A percentile compares a stretch with the other conserved stretches of the same genome.
phyloP scores from a whole-genome alignment of 1,284 basidiomycete species.

The Waitea zeae region DNA sequence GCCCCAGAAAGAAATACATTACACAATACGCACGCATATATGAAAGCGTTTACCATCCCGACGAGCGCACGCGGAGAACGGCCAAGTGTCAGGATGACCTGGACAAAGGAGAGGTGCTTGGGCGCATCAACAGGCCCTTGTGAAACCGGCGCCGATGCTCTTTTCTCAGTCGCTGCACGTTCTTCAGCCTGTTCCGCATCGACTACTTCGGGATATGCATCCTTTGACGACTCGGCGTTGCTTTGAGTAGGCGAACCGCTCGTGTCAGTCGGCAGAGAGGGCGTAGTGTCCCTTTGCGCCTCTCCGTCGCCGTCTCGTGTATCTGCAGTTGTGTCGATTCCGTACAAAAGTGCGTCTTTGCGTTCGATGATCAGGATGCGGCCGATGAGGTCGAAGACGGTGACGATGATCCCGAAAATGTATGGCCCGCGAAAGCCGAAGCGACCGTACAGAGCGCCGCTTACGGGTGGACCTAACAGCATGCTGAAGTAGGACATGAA shows the following conservation, averaged over 20 bases:
- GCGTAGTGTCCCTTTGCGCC: no score
- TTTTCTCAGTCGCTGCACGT: no score
- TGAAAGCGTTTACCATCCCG: constrained; percentile 31
- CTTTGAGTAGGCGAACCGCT: no score
- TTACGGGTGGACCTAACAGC: constrained; percentile 51
- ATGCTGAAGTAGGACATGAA: constrained; percentile 13
- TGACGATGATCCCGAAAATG: constrained; percentile 47
- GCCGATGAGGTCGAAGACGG: constrained; percentile 42
- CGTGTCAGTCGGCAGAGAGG: no score
- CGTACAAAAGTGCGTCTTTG: constrained; percentile 30
- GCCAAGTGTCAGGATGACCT: constrained; percentile 22
- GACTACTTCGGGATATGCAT: neutral
- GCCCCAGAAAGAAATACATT: neutral
- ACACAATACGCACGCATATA: constrained; percentile 23
- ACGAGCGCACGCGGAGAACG: constrained; percentile 38
- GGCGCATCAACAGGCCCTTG: neutral
- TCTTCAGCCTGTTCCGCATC: neutral
- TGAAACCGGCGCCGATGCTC: no score
- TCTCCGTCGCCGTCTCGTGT: neutral
- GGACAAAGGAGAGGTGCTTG: constrained; percentile 7
- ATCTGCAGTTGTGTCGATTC: neutral
- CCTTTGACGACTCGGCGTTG: no score
- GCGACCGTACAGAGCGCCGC: constrained; percentile 44
- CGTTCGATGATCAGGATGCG: constrained; percentile 48
- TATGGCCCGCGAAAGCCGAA: constrained; percentile 66